Base-by-base conservation (phyloP, 129 eudicot genomes). In the Lactuca sativa region DNA sequence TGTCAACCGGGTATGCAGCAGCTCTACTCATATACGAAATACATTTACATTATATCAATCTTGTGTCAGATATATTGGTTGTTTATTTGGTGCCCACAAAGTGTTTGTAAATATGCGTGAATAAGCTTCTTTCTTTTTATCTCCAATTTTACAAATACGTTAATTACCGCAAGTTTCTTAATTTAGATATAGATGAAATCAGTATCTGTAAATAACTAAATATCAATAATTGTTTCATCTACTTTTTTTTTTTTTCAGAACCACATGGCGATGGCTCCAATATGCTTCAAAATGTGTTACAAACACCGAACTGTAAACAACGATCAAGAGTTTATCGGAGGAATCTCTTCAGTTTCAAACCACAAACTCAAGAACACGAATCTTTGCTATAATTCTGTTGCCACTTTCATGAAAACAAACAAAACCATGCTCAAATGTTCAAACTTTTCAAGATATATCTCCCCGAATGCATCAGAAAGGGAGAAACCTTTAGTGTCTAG, bases 251-350 rank as follows among this genome's bases (percentile, higher is more conserved):
- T 69, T 43, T 41, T 66, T 65, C 79, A 78, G 79, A 49, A 66
- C 62, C 59, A 66, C 64, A 80, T 84, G 95, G 90, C 84, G 6
- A 73, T 56, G 65, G 86, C 79, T 77, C 78, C 86, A 67, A 61
- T 81, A 75, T 79, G 86, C 79, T 81, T 62, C 67, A 74, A 77
- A 49, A 57, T 71, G 73, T 48, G 58, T 36, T 73, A 67, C 53
- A 73, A 72, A 66, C 83, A 77, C 30, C 82, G 55, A 73, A 55
- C 34, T 41, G 47, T 66, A 16, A 32, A 63, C 61, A 58, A 78
- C 18, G 71, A 66, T 56, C 67, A 54, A 52, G 83, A 61, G 14
- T 74, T 5, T 13, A 5, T 17, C 4, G 56, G 67, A 4, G 44
- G 69, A 51, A 64, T 58, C 32, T 59, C 82, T 64, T 17, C 78